Conservation (phyloP, 2,329 filamentous ascomycete genomes). For the Cladophialophora immunda region DNA sequence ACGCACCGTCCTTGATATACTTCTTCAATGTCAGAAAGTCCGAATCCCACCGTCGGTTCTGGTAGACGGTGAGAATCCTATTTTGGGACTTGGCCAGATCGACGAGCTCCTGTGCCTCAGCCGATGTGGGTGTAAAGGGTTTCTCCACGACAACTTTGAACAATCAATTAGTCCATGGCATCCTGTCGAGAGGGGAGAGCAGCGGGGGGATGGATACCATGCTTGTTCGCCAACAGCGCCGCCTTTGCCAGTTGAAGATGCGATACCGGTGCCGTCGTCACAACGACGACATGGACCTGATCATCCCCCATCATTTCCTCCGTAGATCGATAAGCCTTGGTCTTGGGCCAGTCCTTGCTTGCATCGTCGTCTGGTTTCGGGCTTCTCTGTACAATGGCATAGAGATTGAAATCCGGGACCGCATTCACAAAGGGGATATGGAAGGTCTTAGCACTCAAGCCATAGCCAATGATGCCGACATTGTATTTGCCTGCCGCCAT, state of each 20-base stretch:
- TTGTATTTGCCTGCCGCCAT: slow-evolving; percentile 60
- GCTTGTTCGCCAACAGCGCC: slow-evolving; percentile 57
- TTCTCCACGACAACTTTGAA: slow-evolving; percentile 76
- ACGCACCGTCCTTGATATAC: slow-evolving; percentile 65
- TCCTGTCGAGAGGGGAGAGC: not conserved
- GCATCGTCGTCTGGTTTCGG: slow-evolving; percentile 72
- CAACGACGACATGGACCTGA: slow-evolving; percentile 72
- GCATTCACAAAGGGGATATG: slow-evolving; percentile 80
- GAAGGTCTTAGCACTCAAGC: slow-evolving; percentile 77
- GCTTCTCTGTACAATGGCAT: slow-evolving; percentile 78
- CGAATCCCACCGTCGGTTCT: slow-evolving; percentile 79
- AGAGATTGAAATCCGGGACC: slow-evolving; percentile 71
- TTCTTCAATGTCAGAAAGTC: slow-evolving; percentile 77
- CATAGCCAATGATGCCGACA: slow-evolving; percentile 68
- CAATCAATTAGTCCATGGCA: not conserved
- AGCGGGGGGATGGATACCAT: slow-evolving; percentile 23
- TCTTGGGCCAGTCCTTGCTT: slow-evolving; percentile 70
- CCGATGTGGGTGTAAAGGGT: slow-evolving; percentile 77
- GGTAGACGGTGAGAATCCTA: slow-evolving; percentile 72
- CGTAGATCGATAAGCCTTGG: slow-evolving; percentile 70
- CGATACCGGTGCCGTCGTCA: slow-evolving; percentile 75
- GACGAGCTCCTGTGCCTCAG: slow-evolving; percentile 72
- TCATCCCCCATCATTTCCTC: slow-evolving; percentile 72
- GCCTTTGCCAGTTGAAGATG: slow-evolving; percentile 73
- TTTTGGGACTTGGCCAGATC: slow-evolving; percentile 61